Evolutionary conservation across 2,329 filamentous ascomycete species (phyloP), one percentile per base, ranked within the genome.

Genomic region (Cladobotryum mycophilum): DNA sequence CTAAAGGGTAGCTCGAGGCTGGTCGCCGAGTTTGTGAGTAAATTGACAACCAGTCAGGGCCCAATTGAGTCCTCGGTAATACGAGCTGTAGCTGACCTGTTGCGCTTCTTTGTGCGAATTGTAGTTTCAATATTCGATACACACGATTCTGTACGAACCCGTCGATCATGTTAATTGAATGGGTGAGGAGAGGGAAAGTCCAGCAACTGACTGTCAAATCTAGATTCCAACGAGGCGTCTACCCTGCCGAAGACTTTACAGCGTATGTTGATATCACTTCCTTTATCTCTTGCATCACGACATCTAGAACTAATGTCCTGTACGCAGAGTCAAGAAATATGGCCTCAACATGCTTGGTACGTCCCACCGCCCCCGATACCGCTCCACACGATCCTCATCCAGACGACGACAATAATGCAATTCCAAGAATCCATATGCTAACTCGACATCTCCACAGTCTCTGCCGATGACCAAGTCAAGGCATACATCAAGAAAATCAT

Each of bases 401-500:
- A n/a, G n/a, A n/a, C 30, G 12, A 40, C 5, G 22, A 45, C 55
- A 57, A 50, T 13, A 38, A 38, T 30, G 25, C 36, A 17, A n/a
- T 38, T 13, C n/a, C n/a, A 18, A 42, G 5, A 46, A 14, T 14
- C 3, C 3, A 35, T 14, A 7, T 7, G n/a, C 37, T 37, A 11
- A 48, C 45, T 45, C n/a, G 34, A 25, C n/a, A 18, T 36, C 12
- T 25, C 17, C 18, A 9, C 65, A 84, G 91, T 97, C 47, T 95
- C 92, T 33, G 83, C 90, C 56, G 93, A 99, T 68, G 93, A 97
- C 74, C 92, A 99, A 73, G 93, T 99, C 66, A 95, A 96, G 71
- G 89, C 91, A 33, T 99, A 99, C 73, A 95, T 99, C 76, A 96
- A 96, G 71, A 96, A 95, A 73, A 97, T 99, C 74, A 99, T 96